A percentile compares a stretch with the other conserved stretches of the same genome.
Evolutionary conservation across 805 yeast species (phyloP).

Genomic region (Pichia occidentalis): DNA sequence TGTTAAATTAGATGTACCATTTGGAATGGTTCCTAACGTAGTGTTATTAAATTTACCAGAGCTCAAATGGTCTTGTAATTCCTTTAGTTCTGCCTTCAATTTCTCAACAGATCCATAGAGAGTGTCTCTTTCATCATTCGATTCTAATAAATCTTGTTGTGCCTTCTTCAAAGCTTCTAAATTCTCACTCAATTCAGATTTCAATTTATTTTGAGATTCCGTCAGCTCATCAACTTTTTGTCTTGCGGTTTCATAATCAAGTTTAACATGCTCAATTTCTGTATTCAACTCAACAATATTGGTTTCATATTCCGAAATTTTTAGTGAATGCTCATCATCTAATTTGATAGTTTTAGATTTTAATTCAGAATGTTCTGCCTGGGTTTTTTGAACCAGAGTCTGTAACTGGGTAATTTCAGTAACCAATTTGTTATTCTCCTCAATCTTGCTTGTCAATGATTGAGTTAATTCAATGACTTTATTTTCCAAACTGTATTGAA

Average conservation of each 20-base stretch:
- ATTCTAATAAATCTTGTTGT: conserved; percentile 49
- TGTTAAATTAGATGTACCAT: conserved; percentile 13
- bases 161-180: conserved; percentile 57
- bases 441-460: conserved; percentile 67
- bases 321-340: conserved; percentile 38
- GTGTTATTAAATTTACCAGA: conserved; percentile 16
- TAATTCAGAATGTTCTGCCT: conserved; percentile 45
- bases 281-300: conserved; percentile 45
- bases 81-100: conserved; percentile 37
- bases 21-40: conserved; percentile 11
- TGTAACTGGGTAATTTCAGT: conserved; percentile 53
- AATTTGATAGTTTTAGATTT: conserved; percentile 51
- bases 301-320: conserved; percentile 41
- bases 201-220: conserved; percentile 54
- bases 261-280: conserved; percentile 48
- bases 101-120: conserved; percentile 55
- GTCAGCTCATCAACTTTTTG: conserved; percentile 53
- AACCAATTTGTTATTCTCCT: conserved; percentile 70
- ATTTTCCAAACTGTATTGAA: conserved; percentile 88
- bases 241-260: conserved; percentile 52
- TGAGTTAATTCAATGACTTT: conserved; percentile 96
- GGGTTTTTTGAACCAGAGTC: conserved; percentile 46
- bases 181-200: conserved; percentile 54
- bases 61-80: conserved; percentile 27
- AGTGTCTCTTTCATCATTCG: conserved; percentile 60